Percentiles rank a stretch among this genome's conserved stretches.
Conservation (phyloP, 805 yeast genomes). For the Blastobotrys terrestris region DNA sequence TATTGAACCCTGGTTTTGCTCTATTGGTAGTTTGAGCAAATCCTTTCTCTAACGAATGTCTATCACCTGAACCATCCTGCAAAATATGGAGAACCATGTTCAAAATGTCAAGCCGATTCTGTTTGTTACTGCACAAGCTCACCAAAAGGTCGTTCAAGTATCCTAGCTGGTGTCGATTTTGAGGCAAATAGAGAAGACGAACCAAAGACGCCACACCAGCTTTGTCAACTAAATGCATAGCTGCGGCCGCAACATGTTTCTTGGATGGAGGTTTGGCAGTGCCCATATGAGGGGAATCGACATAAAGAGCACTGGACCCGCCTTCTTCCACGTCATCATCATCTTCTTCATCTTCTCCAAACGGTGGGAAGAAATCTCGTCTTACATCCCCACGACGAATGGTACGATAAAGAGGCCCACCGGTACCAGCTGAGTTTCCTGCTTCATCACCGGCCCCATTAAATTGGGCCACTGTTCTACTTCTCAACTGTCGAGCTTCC, state of each 20-base stretch:
- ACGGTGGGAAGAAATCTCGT: slow-evolving; percentile 11
- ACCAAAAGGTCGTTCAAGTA: slow-evolving; percentile 58
- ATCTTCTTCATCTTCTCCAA: slow-evolving; percentile 13
- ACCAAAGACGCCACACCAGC: slow-evolving; percentile 69
- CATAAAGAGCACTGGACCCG: slow-evolving; percentile 28
- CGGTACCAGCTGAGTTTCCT: neutral
- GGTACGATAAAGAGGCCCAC: slow-evolving; percentile 1
- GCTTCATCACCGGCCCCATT: slow-evolving; percentile 2
- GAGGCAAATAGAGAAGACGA: slow-evolving; percentile 68
- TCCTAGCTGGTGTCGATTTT: slow-evolving; percentile 47
- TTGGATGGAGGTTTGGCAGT: slow-evolving; percentile 9
- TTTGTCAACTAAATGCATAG: slow-evolving; percentile 65
- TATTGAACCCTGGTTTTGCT: slow-evolving; percentile 28
- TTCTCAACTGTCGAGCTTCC: slow-evolving; percentile 27
- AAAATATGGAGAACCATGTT: slow-evolving; percentile 60
- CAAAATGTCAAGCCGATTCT: slow-evolving; percentile 68
- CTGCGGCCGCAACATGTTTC: slow-evolving; percentile 20
- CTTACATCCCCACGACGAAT: slow-evolving; percentile 6
- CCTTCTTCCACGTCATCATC: slow-evolving; percentile 28
- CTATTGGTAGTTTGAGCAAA: slow-evolving; percentile 51
- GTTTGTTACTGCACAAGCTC: slow-evolving; percentile 67
- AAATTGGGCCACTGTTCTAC: slow-evolving; percentile 16
- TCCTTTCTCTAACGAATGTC: slow-evolving; percentile 52
- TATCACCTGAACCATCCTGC: slow-evolving; percentile 67
- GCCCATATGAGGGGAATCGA: slow-evolving; percentile 18